These are phyloP conservation scores for Plasmodium gallinaceum DNA, from an alignment of 169 alveolate species.

Conservation along the genomic window DNA sequence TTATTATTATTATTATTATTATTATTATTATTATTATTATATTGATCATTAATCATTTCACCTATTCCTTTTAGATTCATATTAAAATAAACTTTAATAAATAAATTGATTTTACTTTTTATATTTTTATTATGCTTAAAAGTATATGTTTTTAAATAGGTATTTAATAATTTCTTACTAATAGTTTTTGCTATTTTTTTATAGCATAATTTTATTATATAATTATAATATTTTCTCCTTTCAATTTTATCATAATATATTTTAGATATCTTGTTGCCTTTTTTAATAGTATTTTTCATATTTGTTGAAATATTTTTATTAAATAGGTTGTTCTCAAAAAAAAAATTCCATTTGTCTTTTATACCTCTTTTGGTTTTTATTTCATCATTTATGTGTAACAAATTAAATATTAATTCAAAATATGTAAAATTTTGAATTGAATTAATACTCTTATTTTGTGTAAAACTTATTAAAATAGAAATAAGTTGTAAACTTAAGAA, in stretches of 20 bases:
- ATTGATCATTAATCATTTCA: neutral
- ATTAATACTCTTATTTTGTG: constrained; percentile 36
- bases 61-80: constrained; percentile 3
- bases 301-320: neutral
- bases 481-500: constrained; percentile 69
- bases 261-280: too few relatives aligned
- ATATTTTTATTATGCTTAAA: neutral
- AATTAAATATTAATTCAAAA: constrained; percentile 25
- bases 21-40: neutral
- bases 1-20: neutral
- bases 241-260: neutral
- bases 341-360: neutral
- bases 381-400: neutral
- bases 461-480: constrained; percentile 47
- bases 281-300: neutral
- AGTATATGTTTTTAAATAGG: neutral
- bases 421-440: constrained; percentile 37
- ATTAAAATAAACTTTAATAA: constrained; percentile 28
- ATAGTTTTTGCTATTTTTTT: constrained; percentile 34
- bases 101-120: constrained; percentile 10
- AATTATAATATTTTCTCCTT: constrained; percentile 9
- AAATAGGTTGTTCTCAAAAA: neutral
- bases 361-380: neutral
- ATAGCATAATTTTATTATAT: constrained; percentile 28
- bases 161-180: constrained; percentile 41